A percentile compares a stretch with the other conserved stretches of the same genome.
Evolutionary conservation across 495 filamentous ascomycete genomes (phyloP).

Genomic region (Halenospora varia): DNA sequence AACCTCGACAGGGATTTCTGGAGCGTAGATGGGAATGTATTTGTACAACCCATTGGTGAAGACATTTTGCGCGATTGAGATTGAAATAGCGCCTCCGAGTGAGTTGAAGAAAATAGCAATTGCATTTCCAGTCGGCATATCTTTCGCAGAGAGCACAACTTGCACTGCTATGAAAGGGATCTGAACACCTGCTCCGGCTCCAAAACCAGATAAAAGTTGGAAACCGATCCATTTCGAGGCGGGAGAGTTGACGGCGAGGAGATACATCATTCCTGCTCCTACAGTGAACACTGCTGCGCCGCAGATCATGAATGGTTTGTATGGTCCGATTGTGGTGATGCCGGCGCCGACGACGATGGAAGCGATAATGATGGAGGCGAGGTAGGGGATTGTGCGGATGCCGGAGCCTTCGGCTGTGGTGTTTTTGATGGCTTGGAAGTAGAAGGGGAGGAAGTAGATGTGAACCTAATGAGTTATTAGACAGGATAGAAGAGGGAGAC

Average conservation of each 20-base stretch:
- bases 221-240: slow-evolving; percentile 21
- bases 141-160: slow-evolving; percentile 14
- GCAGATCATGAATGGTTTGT: slow-evolving; percentile 32
- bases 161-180: slow-evolving; percentile 22
- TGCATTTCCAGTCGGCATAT: slow-evolving; percentile 20
- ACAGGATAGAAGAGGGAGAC: neutral
- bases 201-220: slow-evolving; percentile 21
- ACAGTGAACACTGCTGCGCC: slow-evolving; percentile 27
- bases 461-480: slow-evolving; percentile 19
- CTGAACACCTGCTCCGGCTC: slow-evolving; percentile 18
- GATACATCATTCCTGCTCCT: slow-evolving; percentile 32
- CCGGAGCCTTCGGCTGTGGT: slow-evolving; percentile 43
- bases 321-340: slow-evolving; percentile 30
- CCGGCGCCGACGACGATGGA: slow-evolving; percentile 30
- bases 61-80: slow-evolving; percentile 41
- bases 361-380: slow-evolving; percentile 34
- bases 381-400: slow-evolving; percentile 47
- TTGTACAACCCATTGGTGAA: slow-evolving; percentile 42
- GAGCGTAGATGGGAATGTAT: slow-evolving; percentile 34
- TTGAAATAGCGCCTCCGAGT: slow-evolving; percentile 44
- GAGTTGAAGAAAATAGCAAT: slow-evolving; percentile 36
- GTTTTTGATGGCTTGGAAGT: slow-evolving; percentile 52
- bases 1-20: slow-evolving; percentile 34
- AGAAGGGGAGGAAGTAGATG: slow-evolving; percentile 60
- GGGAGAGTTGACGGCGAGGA: slow-evolving; percentile 7